Evolutionary conservation across 768 basidiomycete genomes (phyloP), one percentile per base, ranked within the genome.

Genomic region (Terana coerulea): DNA sequence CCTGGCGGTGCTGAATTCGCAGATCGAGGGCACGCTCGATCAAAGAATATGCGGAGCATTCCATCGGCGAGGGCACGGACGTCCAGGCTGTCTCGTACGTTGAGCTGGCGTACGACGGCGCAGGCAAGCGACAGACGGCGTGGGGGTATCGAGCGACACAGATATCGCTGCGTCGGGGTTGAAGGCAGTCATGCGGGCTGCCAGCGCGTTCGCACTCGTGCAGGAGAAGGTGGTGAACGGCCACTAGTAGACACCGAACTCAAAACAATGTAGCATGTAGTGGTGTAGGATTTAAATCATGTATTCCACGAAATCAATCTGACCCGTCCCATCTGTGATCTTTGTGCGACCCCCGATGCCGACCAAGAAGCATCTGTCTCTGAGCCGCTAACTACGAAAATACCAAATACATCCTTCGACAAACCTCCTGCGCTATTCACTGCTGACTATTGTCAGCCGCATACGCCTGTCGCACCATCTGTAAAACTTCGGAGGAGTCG

Each of bases 141-240:
- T 99, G 97, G 97, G 97, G 95, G 86, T 98, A 37, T 84, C 88
- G 11, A 82, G 84, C 19, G 92, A 98, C 63, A 84, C 86, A 39
- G 94, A 98, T 72, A 98, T 98, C 65, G 91, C 94, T 1, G 84
- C 82, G 19, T 93, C 90, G 55, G 92, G 93, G 50, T 76, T 98
- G 44, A 87, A 83, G 67, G 95, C 95, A 6, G 86, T 94, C 9
- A 71, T 98, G 63, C 83, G 78, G 50, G 94, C 97, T 19, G 86
- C 81, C 36, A 87, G 79, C 63, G 75, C 72, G 53, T 60, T 88
- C 29, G 62, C 55, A 26, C 34, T 56, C 33, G 49, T 31, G 5
- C n/a, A n/a, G n/a, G 45, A 37, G 41, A 44, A 47, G 33, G 21
- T 45, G 6, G 52, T 53, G 15, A 52, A 57, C 42, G 55, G 55